Evolutionary conservation across 129 eudicot species (phyloP).

Genomic region (Ambrosia trifida): DNA sequence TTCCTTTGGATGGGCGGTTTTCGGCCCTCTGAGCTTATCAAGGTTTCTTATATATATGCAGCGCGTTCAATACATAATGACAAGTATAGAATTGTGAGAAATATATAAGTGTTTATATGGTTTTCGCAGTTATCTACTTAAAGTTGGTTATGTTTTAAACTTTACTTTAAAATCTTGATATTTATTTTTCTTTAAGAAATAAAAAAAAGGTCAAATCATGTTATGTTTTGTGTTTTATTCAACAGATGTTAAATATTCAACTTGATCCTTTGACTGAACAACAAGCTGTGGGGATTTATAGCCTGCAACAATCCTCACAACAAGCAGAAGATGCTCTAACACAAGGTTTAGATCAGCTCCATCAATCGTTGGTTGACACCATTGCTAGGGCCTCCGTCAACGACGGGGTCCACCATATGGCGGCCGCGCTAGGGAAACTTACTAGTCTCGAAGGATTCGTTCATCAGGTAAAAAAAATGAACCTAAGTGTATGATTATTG

Average conservation of each 20-base stretch:
- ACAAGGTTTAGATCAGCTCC: constrained; percentile 81
- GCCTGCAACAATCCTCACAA: constrained; percentile 77
- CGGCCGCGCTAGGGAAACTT: constrained; percentile 86
- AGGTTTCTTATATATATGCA: constrained; percentile 32
- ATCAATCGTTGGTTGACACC: constrained; percentile 79
- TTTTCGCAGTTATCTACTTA: too few relatives aligned
- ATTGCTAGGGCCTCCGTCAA: constrained; percentile 55
- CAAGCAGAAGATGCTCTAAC: constrained; percentile 92
- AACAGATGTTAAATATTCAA: constrained; percentile 72
- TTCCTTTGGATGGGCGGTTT: constrained; percentile 83
- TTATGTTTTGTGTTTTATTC: background rate
- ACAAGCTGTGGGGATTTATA: constrained; percentile 79
- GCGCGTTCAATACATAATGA: too few relatives aligned
- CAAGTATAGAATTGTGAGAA: too few relatives aligned
- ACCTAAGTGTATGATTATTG: background rate
- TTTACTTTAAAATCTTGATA: too few relatives aligned
- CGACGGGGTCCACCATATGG: constrained; percentile 92
- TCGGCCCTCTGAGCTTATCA: constrained; percentile 71
- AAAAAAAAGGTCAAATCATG: background rate
- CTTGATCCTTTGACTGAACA: constrained; percentile 88
- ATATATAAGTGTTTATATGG: too few relatives aligned
- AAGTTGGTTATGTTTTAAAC: too few relatives aligned
- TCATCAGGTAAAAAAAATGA: constrained; percentile 59
- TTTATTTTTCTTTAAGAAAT: too few relatives aligned
- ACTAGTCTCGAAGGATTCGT: constrained; percentile 95